Evolutionary conservation across 208 protist genomes (phyloP).

Genomic region (Naegleria fowleri): DNA sequence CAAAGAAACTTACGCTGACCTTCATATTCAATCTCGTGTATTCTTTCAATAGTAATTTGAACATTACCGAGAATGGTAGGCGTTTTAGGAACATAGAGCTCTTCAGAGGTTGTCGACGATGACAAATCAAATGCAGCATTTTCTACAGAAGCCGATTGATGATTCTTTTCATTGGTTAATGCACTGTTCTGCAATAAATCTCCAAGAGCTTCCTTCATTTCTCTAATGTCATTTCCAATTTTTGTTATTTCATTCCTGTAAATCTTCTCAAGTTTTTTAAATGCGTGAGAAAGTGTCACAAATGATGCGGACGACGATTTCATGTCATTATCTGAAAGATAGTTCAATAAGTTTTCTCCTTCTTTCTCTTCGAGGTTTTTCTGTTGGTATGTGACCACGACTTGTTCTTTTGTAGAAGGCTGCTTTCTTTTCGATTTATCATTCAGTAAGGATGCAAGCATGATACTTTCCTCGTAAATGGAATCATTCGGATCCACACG

Average conservation of each 20-base stretch:
- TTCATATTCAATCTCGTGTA: neutral
- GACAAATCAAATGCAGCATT: neutral
- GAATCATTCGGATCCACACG: neutral
- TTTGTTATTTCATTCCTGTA: neutral
- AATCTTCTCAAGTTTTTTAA: neutral
- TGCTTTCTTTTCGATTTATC: neutral
- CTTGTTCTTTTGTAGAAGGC: neutral
- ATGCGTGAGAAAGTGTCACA: neutral
- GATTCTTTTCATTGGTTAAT: neutral
- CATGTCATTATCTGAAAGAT: neutral
- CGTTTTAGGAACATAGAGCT: neutral
- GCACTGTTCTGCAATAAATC: neutral
- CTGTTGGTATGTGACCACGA: neutral
- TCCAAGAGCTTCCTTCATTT: neutral
- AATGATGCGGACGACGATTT: neutral
- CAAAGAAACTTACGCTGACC: neutral
- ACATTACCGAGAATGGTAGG: neutral
- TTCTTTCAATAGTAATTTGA: neutral
- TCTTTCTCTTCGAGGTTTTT: neutral
- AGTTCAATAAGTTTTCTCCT: neutral
- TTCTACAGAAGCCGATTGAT: neutral
- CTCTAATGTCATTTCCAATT: neutral
- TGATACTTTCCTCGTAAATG: neutral
- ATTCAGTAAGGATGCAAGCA: neutral
- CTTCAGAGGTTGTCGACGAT: neutral